These are phyloP conservation scores for Umbelopsis sp. DNA, from an alignment of 192 early-diverging fungal species.

Conservation along the genomic window DNA sequence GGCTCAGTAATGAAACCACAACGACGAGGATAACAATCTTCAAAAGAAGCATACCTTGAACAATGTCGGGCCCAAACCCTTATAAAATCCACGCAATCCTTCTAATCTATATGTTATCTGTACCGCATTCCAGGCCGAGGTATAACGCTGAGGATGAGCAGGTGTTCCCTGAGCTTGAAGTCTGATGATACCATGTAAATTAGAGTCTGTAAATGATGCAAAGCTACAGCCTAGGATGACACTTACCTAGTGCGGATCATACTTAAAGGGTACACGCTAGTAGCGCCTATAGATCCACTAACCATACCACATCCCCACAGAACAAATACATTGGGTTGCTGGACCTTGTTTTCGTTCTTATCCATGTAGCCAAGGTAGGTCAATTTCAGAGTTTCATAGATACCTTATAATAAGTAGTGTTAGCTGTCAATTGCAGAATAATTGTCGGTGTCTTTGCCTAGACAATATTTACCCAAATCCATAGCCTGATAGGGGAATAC, in stretches of 20 bases:
- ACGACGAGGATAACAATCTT: background rate
- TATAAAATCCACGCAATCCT: constrained; percentile 72
- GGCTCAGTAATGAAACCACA: background rate
- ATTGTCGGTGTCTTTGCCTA: background rate
- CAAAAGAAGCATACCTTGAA: constrained; percentile 58
- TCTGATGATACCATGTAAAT: constrained; percentile 36
- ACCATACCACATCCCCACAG: constrained; percentile 69
- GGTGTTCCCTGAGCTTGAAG: constrained; percentile 82
- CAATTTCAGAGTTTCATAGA: constrained; percentile 74
- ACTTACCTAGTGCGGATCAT: constrained; percentile 72
- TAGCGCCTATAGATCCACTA: constrained; percentile 67
- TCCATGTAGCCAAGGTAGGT: constrained; percentile 52
- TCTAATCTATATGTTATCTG: constrained; percentile 64
- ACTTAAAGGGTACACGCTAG: constrained; percentile 74
- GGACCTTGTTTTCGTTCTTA: constrained; percentile 35
- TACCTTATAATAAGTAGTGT: constrained; percentile 17
- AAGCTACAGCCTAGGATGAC: background rate
- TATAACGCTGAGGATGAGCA: constrained; percentile 70
- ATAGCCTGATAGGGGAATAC: constrained; percentile 79
- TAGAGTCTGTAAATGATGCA: background rate
- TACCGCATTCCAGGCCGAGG: constrained; percentile 62
- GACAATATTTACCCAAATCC: constrained; percentile 50
- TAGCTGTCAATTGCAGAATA: background rate
- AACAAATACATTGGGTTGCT: constrained; percentile 48
- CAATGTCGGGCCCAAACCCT: constrained; percentile 72